Percentiles rank a stretch among this genome's conserved stretches.
phyloP scores from a whole-genome alignment of 306 rosid genomes.

The Cajanus cajan region DNA sequence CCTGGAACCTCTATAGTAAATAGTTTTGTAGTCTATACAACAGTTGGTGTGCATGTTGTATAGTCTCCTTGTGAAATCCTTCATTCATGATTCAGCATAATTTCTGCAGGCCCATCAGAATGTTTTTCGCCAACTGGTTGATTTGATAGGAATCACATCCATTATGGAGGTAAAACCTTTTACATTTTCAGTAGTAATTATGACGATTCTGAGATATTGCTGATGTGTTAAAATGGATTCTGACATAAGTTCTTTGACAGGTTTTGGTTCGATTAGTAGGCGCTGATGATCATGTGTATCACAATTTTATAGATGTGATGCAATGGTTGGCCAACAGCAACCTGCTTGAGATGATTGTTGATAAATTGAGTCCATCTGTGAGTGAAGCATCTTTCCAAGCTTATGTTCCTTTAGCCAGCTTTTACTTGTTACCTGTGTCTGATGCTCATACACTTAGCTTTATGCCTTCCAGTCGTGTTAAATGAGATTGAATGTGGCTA shows the following conservation, averaged over 20 bases:
- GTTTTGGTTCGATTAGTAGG: constrained; percentile 96
- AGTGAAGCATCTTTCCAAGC: constrained; percentile 41
- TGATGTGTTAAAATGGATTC: constrained; percentile 18
- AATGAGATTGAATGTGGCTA: constrained; percentile 12
- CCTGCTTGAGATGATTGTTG: constrained; percentile 94
- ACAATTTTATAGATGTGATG: constrained; percentile 92
- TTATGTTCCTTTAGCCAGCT: constrained; percentile 19
- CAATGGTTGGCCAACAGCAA: constrained; percentile 97
- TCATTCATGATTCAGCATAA: constrained; percentile 28
- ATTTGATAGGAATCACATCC: constrained; percentile 96
- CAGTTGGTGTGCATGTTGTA: background rate
- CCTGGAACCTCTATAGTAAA: background rate
- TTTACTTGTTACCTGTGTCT: background rate
- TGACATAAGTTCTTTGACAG: constrained; percentile 49
- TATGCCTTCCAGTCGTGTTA: background rate
- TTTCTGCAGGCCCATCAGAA: constrained; percentile 84
- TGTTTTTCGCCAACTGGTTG: constrained; percentile 84
- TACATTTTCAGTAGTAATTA: background rate
- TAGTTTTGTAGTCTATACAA: constrained; percentile 4
- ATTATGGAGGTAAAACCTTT: constrained; percentile 89
- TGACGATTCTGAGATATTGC: constrained; percentile 1
- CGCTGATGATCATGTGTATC: constrained; percentile 89
- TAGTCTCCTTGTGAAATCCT: constrained; percentile 16
- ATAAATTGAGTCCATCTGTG: constrained; percentile 88
- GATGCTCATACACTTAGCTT: background rate